Evolutionary conservation across 176 grass and related monocot species (phyloP).

Genomic region (Carex pumila): DNA sequence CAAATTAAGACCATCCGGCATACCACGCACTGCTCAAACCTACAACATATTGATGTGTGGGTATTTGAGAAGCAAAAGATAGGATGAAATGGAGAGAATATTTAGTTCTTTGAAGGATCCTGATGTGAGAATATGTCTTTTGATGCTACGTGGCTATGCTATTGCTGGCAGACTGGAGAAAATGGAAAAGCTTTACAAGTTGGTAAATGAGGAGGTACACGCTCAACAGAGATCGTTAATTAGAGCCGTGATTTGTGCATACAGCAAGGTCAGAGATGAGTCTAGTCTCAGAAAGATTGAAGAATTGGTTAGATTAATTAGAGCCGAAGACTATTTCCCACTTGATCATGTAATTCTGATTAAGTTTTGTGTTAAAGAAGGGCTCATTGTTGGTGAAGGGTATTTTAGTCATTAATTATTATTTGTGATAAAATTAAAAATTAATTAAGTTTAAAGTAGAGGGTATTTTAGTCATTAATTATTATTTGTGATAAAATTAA

Average conservation of each 20-base stretch:
- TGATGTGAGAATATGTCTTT: constrained; percentile 15
- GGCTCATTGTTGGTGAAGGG: constrained; percentile 18
- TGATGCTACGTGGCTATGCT: constrained; percentile 41
- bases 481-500: too few species aligned
- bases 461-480: too few species aligned
- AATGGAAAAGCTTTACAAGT: constrained; percentile 37
- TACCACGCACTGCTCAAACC: constrained; percentile 23
- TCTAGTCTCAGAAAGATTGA: constrained; percentile 28
- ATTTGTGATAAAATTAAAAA: too few species aligned
- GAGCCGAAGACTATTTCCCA: constrained; percentile 27
- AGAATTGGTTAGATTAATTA: constrained; percentile 26
- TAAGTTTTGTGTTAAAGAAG: constrained; percentile 38
- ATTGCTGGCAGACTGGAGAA: constrained; percentile 25
- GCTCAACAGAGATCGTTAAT: constrained; percentile 14
- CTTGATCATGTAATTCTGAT: constrained; percentile 38
- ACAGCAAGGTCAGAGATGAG: constrained; percentile 10
- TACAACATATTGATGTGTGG: constrained; percentile 33
- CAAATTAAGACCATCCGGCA: constrained; percentile 8
- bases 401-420: too few species aligned
- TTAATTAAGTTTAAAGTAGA: too few species aligned
- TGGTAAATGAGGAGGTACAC: constrained; percentile 23
- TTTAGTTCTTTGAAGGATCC: constrained; percentile 25
- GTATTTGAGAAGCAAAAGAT: constrained; percentile 32
- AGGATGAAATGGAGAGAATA: constrained; percentile 27
- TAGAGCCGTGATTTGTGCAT: constrained; percentile 33